Base-by-base conservation (phyloP, 768 basidiomycete genomes). In the Hericium rajendrae region DNA sequence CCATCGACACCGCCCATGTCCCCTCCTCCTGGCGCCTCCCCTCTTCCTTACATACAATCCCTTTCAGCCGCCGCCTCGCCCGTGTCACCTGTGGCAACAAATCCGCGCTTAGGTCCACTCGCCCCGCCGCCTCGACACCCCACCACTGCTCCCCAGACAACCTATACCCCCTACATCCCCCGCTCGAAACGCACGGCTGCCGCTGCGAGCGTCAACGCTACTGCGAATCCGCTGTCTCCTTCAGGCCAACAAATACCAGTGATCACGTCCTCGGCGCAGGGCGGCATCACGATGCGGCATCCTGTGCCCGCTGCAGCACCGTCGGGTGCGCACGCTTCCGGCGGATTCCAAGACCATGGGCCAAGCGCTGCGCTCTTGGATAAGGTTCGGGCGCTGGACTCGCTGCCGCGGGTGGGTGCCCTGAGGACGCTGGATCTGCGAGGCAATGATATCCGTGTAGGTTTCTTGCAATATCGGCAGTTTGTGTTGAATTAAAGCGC, bases 321-420 rank as follows among this genome's bases (percentile, higher is more conserved):
- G 6, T 57, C 40, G 8, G 38, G 58, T 6, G 28, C 57, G 32
- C 18, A 54, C 0, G 55, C 55, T n/a, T 38, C 55, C 22, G 51
- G 59, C 22, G 63, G 57, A 2, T 55, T 67, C 57, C 54, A 54
- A 16, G 61, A 74, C 38, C 68, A 72, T 48, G 78, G 78, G 0
- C 88, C 86, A 5, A 89, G 87, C 61, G 82, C 84, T 10, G 90
- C 91, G 16, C 67, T 97, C 60, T 71, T 93, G 63, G 88, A 89
- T 65, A 92, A 92, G 73, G 91, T 97, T 2, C 76, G 92, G 48
- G 90, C 91, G n/a, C 70, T 97, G 67, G 94, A 94, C 66, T 81
- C 83, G 22, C 72, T 97, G 61, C 92, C 94, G 32, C 74, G 93
- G 54, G 69, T 97, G 6, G 97, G 95, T 1, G 84, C 84, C 6